Percentiles rank a stretch among this genome's conserved stretches.
phyloP scores from a whole-genome alignment of 73 alveolate species.

The Paramecium pentaurelia region DNA sequence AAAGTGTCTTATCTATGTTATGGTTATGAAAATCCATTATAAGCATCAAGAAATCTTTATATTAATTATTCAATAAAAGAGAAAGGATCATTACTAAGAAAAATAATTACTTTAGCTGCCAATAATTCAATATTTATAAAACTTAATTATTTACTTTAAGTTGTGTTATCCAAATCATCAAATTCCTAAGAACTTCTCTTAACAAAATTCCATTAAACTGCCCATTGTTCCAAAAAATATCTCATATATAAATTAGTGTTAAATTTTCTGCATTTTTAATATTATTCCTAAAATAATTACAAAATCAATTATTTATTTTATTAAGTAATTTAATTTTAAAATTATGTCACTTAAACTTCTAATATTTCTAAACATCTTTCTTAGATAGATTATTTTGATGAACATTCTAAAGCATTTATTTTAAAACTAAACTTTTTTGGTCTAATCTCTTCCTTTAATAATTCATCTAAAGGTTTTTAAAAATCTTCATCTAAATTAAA shows the following conservation, averaged over 20 bases:
- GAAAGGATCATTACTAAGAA: background rate
- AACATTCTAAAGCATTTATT: background rate
- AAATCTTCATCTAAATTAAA: conserved; percentile 39
- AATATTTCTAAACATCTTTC: background rate
- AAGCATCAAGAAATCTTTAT: background rate
- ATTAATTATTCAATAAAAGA: background rate
- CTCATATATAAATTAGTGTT: conserved; percentile 11
- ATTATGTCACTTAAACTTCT: background rate
- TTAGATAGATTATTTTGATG: background rate
- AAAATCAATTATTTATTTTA: background rate
- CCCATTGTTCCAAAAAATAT: background rate
- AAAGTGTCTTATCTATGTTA: background rate
- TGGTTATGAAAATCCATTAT: background rate
- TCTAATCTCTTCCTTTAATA: conserved; percentile 22
- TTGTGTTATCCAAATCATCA: background rate
- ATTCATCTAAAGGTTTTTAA: background rate
- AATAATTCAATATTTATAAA: conserved; percentile 5
- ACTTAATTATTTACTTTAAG: background rate
- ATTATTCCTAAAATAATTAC: background rate
- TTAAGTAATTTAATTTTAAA: background rate
- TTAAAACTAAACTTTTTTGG: conserved; percentile 11
- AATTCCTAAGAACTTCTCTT: background rate
- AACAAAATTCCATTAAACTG: background rate
- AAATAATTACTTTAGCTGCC: background rate
- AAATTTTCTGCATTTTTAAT: background rate